Evolutionary conservation across 2,329 filamentous ascomycete genomes (phyloP).

Genomic region (Neonectria magnoliae): DNA sequence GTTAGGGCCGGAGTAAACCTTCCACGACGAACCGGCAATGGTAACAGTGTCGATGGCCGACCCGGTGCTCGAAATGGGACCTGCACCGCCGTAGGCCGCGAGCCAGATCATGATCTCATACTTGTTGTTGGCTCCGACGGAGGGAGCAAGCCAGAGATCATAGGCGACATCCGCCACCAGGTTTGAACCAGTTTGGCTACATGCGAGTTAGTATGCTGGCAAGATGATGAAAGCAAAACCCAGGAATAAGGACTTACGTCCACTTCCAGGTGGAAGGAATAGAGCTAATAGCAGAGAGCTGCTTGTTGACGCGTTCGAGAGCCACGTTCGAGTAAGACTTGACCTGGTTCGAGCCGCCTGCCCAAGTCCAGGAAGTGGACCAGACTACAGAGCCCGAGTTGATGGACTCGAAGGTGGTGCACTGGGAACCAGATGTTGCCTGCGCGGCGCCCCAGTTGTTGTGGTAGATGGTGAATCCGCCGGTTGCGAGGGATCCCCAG

Average conservation of each 20-base stretch:
- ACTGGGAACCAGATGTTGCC: slow-evolving; percentile 53
- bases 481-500: slow-evolving; percentile 50
- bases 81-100: slow-evolving; percentile 64
- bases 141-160: slow-evolving; percentile 65
- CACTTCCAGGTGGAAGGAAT: slow-evolving; percentile 49
- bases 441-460: slow-evolving; percentile 59
- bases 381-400: slow-evolving; percentile 50
- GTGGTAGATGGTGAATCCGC: slow-evolving; percentile 61
- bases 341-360: slow-evolving; percentile 50
- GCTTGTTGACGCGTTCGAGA: slow-evolving; percentile 48
- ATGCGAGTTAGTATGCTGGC: background rate
- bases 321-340: slow-evolving; percentile 59
- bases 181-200: slow-evolving; percentile 46
- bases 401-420: slow-evolving; percentile 51
- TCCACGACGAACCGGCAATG: slow-evolving; percentile 63
- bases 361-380: slow-evolving; percentile 55
- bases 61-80: slow-evolving; percentile 56
- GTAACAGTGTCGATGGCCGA: slow-evolving; percentile 52
- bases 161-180: slow-evolving; percentile 66
- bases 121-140: slow-evolving; percentile 53
- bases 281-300: slow-evolving; percentile 47
- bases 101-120: slow-evolving; percentile 75
- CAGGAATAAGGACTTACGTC: slow-evolving; percentile 11
- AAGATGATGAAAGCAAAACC: background rate
- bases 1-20: slow-evolving; percentile 67